These are phyloP conservation scores for Juncus inflexus DNA, from an alignment of 176 grass and related monocot species.

Conservation along the genomic window DNA sequence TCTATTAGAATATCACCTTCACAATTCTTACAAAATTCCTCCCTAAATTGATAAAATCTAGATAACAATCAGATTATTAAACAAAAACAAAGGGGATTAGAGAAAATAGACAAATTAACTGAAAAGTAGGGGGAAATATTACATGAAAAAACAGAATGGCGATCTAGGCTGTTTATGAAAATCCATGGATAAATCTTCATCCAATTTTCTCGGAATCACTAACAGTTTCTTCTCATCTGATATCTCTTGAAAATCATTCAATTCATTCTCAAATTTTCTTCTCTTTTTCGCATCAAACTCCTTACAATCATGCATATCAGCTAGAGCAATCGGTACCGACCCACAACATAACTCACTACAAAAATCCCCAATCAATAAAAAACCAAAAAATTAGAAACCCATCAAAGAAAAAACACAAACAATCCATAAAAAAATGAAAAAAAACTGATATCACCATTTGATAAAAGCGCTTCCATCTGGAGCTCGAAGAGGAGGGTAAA, in stretches of 20 bases:
- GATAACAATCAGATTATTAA: background rate
- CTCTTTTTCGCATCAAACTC: constrained; percentile 3
- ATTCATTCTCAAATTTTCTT: constrained; percentile 2
- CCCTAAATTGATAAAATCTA: constrained; percentile 26
- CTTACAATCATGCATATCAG: constrained; percentile 34
- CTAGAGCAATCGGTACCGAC: constrained; percentile 26
- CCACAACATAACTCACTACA: constrained; percentile 23
- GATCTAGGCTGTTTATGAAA: constrained; percentile 33
- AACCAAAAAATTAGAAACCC: background rate
- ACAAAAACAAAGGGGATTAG: background rate
- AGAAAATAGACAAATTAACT: background rate
- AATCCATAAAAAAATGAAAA: background rate
- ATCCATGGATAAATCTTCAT: background rate
- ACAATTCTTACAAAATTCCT: constrained; percentile 28
- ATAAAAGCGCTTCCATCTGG: constrained; percentile 33
- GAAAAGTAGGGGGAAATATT: background rate
- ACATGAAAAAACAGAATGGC: constrained; percentile 32
- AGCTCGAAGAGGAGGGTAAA: constrained; percentile 13
- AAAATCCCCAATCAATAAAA: background rate
- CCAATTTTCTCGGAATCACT: background rate
- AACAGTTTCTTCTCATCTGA: background rate
- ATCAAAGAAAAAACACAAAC: background rate
- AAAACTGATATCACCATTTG: constrained; percentile 29
- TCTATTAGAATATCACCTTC: constrained; percentile 17
- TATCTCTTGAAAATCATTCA: background rate